Percentiles rank a stretch among this genome's conserved stretches.
Evolutionary conservation across 495 filamentous ascomycete genomes (phyloP).

Genomic region (Rostrohypoxylon terebratum): DNA sequence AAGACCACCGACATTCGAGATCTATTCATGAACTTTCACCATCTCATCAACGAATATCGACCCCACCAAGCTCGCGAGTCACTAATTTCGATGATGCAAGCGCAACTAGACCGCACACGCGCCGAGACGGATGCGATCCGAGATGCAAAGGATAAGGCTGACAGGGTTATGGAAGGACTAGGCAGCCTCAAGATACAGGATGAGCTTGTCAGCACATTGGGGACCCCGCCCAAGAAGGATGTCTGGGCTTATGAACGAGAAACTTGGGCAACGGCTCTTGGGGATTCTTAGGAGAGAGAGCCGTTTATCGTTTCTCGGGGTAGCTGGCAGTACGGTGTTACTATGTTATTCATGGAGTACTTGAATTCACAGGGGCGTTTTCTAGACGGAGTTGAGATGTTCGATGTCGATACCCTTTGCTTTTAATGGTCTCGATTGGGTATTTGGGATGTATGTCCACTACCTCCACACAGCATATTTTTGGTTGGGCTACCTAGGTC

Average conservation of each 20-base stretch:
- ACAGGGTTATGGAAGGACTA: constrained; percentile 73
- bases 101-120: constrained; percentile 77
- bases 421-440: not conserved
- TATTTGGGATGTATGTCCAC: not conserved
- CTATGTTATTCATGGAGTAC: not conserved
- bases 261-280: constrained; percentile 16
- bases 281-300: constrained; percentile 12
- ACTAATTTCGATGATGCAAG: constrained; percentile 91
- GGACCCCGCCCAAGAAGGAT: constrained; percentile 27
- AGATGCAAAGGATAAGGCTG: constrained; percentile 76
- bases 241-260: constrained; percentile 18
- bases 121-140: constrained; percentile 83
- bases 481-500: not conserved
- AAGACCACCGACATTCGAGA: constrained; percentile 82
- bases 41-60: constrained; percentile 91
- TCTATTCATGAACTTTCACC: constrained; percentile 88
- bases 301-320: not conserved
- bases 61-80: constrained; percentile 95
- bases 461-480: not conserved
- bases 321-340: not conserved
- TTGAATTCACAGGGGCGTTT: not conserved
- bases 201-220: constrained; percentile 30
- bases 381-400: not conserved
- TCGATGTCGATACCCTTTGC: not conserved
- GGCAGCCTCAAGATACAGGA: constrained; percentile 58